Evolutionary conservation across 306 rosid genomes (phyloP).

Genomic region (Comarum palustre): DNA sequence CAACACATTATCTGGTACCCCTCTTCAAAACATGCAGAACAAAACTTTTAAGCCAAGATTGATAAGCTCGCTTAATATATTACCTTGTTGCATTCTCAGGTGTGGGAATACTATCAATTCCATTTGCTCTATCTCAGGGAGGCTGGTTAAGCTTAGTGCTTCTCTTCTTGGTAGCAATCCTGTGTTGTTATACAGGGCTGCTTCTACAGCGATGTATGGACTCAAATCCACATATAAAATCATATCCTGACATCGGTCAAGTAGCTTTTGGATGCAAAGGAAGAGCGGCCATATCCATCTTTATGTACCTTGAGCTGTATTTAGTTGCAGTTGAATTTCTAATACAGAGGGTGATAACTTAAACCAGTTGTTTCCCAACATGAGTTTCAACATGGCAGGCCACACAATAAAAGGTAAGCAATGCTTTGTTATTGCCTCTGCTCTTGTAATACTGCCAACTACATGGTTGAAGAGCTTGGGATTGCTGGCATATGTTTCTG

Average conservation of each 20-base stretch:
- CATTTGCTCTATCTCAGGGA: slow-evolving; percentile 67
- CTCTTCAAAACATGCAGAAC: neutral
- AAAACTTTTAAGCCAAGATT: neutral
- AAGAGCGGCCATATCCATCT: slow-evolving; percentile 36
- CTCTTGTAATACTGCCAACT: slow-evolving; percentile 54
- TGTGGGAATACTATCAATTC: slow-evolving; percentile 70
- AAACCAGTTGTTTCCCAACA: slow-evolving; percentile 48
- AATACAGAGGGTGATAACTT: slow-evolving; percentile 67
- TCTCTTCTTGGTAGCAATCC: slow-evolving; percentile 41
- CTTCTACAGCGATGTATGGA: slow-evolving; percentile 61
- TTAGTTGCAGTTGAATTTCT: slow-evolving; percentile 54
- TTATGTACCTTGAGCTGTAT: slow-evolving; percentile 50
- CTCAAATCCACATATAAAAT: slow-evolving; percentile 31
- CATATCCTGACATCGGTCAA: slow-evolving; percentile 61
- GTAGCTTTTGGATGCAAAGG: slow-evolving; percentile 61
- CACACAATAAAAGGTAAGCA: slow-evolving; percentile 35
- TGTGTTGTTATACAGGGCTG: slow-evolving; percentile 63
- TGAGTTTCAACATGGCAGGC: slow-evolving; percentile 32
- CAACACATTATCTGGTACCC: slow-evolving; percentile 58
- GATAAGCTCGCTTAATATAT: neutral
- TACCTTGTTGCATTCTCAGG: slow-evolving; percentile 31
- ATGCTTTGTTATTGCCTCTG: slow-evolving; percentile 44
- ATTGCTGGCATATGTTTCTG: slow-evolving; percentile 53
- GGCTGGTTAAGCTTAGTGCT: slow-evolving; percentile 66
- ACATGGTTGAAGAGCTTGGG: slow-evolving; percentile 64